phyloP scores from a whole-genome alignment of 805 yeast species.

The Spencermartinsiella europaea region DNA sequence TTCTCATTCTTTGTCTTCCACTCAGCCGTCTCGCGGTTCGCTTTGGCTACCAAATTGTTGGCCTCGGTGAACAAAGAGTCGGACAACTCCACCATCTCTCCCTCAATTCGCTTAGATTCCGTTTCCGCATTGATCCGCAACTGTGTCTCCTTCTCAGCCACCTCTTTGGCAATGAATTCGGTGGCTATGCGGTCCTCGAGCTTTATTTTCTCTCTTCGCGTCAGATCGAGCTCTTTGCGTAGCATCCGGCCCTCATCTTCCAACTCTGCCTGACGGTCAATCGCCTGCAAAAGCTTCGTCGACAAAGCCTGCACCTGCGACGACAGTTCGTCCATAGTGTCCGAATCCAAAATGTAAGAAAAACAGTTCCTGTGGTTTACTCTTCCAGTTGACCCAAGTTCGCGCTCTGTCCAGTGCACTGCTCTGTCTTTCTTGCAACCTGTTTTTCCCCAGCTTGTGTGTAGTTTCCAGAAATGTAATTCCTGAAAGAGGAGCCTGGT shows the following conservation, averaged over 20 bases:
- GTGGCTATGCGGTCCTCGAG: conserved; percentile 13
- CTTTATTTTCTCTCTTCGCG: conserved; percentile 17
- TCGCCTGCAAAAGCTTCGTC: conserved; percentile 29
- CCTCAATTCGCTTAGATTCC: conserved; percentile 54
- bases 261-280: conserved; percentile 26
- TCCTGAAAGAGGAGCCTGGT: too few relatives aligned
- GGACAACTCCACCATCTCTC: conserved; percentile 75
- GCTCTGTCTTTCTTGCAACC: not conserved
- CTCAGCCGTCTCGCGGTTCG: conserved; percentile 55
- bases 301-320: conserved; percentile 19
- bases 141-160: conserved; percentile 8
- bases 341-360: too few relatives aligned
- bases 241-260: conserved; percentile 27
- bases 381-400: not conserved
- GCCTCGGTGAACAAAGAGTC: conserved; percentile 80
- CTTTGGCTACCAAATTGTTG: conserved; percentile 75
- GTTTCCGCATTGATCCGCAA: conserved; percentile 46
- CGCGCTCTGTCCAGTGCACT: not conserved
- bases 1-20: conserved; percentile 54
- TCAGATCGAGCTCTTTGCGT: conserved; percentile 19
- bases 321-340: conserved; percentile 1
- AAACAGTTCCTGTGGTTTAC: too few relatives aligned
- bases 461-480: too few relatives aligned
- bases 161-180: conserved; percentile 26
- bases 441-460: not conserved